phyloP scores from a whole-genome alignment of 768 basidiomycete genomes.

The Lactifluus pinguis region DNA sequence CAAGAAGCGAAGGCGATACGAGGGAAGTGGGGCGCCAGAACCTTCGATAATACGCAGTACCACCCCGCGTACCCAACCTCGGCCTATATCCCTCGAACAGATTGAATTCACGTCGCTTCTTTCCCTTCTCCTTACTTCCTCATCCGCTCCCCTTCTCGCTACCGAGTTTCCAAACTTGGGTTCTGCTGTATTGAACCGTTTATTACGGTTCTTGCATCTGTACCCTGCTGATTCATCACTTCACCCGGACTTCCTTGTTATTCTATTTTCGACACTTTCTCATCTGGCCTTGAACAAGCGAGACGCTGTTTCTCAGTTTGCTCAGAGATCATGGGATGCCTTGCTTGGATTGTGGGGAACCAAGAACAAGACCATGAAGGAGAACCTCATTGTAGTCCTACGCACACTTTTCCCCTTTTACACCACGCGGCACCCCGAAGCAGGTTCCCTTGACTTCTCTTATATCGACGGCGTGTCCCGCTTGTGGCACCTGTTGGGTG shows the following conservation, averaged over 20 bases:
- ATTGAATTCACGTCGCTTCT: slow-evolving; percentile 65
- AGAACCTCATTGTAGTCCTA: slow-evolving; percentile 67
- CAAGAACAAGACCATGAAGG: slow-evolving; percentile 69
- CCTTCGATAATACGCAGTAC: slow-evolving; percentile 8
- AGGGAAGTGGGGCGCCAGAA: slow-evolving; percentile 5
- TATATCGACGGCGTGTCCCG: slow-evolving; percentile 40
- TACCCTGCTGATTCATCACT: slow-evolving; percentile 72
- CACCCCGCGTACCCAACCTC: slow-evolving; percentile 16
- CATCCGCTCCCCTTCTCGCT: slow-evolving; percentile 48
- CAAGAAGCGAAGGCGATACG: slow-evolving; percentile 31
- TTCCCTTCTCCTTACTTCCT: slow-evolving; percentile 47
- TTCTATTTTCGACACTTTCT: slow-evolving; percentile 58
- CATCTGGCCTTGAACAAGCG: slow-evolving; percentile 74
- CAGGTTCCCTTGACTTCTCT: slow-evolving; percentile 27
- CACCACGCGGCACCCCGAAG: slow-evolving; percentile 25
- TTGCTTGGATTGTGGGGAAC: slow-evolving; percentile 70
- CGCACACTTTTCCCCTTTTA: slow-evolving; percentile 67
- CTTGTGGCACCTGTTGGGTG: slow-evolving; percentile 48
- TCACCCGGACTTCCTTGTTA: slow-evolving; percentile 63
- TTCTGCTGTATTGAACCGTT: slow-evolving; percentile 47
- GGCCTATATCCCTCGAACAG: slow-evolving; percentile 44
- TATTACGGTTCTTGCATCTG: slow-evolving; percentile 51
- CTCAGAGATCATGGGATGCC: slow-evolving; percentile 49
- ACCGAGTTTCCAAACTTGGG: slow-evolving; percentile 34
- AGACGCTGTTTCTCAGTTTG: slow-evolving; percentile 49